Evolutionary conservation across 1,284 basidiomycete genomes (phyloP).

Genomic region (Moniliophthora roreri): DNA sequence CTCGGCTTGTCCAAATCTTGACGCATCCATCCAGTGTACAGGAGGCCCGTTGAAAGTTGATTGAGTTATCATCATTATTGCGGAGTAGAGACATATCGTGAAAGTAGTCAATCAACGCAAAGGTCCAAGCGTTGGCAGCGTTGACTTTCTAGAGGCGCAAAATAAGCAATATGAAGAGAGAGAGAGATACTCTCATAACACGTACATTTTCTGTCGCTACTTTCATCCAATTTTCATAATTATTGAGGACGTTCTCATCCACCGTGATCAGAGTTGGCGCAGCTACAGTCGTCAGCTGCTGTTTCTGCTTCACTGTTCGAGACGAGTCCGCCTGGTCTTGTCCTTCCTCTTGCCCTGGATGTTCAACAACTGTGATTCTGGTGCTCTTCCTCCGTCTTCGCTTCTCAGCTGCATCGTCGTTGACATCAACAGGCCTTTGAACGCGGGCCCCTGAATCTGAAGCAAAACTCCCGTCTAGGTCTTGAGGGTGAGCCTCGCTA

Average conservation of each 20-base stretch:
- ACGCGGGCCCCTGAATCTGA: constrained; percentile 43
- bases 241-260: constrained; percentile 82
- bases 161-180: constrained; percentile 12
- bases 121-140: constrained; percentile 95
- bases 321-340: constrained; percentile 40
- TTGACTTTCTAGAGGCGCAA: constrained; percentile 90
- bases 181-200: constrained; percentile 13
- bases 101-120: constrained; percentile 98
- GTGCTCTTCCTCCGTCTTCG: constrained; percentile 72
- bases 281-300: constrained; percentile 60
- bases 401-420: constrained; percentile 81
- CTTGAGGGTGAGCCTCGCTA: constrained; percentile 50
- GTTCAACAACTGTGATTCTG: constrained; percentile 55
- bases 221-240: constrained; percentile 99
- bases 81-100: constrained; percentile 97
- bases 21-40: constrained; percentile 98
- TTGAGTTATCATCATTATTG: constrained; percentile 88
- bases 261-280: constrained; percentile 62
- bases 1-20: constrained; percentile 99
- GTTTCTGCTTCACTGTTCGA: constrained; percentile 52
- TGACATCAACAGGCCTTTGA: constrained; percentile 64
- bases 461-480: constrained; percentile 50
- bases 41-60: constrained; percentile 98
- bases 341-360: constrained; percentile 36
- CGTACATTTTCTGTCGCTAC: constrained; percentile 97